Percentiles rank a stretch among this genome's conserved stretches.
phyloP scores from a whole-genome alignment of 306 rosid species.

The Quercus parvula region DNA sequence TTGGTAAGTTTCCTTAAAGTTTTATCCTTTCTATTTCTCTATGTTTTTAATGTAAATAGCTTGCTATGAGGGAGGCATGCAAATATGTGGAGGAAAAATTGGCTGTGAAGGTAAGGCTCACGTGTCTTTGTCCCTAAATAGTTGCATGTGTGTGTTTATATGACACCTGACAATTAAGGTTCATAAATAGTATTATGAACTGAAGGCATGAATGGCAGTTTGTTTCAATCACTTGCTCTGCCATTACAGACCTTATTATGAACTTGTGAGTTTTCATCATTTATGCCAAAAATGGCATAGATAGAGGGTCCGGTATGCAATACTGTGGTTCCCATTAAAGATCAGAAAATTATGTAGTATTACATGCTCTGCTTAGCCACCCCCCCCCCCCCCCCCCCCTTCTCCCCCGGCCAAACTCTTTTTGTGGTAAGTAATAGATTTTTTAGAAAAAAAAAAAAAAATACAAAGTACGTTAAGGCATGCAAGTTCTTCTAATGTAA shows the following conservation, averaged over 20 bases:
- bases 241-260: background rate
- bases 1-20: conserved; percentile 5
- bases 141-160: background rate
- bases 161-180: background rate
- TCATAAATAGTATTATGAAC: background rate
- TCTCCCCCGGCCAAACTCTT: no score
- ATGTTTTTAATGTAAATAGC: conserved; percentile 41
- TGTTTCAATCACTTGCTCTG: background rate
- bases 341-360: background rate
- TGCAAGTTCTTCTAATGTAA: background rate
- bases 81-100: conserved; percentile 82
- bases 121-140: background rate
- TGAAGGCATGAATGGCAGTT: background rate
- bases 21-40: background rate
- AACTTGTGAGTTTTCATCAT: background rate
- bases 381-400: no score
- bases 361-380: background rate
- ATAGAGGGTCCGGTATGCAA: background rate
- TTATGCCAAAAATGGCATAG: background rate
- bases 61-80: conserved; percentile 98
- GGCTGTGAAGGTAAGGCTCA: conserved; percentile 61
- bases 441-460: no score
- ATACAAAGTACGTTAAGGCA: no score
- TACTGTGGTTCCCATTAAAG: background rate
- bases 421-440: no score